phyloP scores from a whole-genome alignment of 495 filamentous ascomycete genomes.

The Podospora pseudoanserina region DNA sequence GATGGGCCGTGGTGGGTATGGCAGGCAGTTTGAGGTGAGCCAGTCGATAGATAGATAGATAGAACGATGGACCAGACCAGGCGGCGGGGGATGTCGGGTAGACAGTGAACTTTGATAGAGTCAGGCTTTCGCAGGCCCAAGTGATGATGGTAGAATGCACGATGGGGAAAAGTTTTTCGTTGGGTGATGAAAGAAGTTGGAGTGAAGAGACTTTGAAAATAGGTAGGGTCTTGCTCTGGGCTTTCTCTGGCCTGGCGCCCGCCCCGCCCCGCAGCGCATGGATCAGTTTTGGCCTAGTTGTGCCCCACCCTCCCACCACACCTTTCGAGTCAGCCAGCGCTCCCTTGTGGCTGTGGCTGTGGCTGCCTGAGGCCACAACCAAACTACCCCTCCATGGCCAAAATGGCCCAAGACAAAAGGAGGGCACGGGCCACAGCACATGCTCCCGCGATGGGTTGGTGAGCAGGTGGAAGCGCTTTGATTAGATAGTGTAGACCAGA shows the following conservation, averaged over 20 bases:
- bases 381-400: not conserved
- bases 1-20: no score
- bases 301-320: not conserved
- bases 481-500: not conserved
- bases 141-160: not conserved
- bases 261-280: not conserved
- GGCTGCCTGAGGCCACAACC: slow-evolving; percentile 2
- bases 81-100: slow-evolving; percentile 16
- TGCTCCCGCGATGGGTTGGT: slow-evolving; percentile 3
- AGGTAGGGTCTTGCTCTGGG: slow-evolving; percentile 16
- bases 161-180: slow-evolving; percentile 24
- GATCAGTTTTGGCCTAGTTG: not conserved
- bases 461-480: not conserved
- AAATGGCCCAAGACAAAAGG: not conserved
- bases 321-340: not conserved
- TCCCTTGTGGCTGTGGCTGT: not conserved
- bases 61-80: slow-evolving; percentile 32
- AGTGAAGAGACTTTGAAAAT: slow-evolving; percentile 31
- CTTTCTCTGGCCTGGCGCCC: not conserved
- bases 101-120: not conserved
- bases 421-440: not conserved
- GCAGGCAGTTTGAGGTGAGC: no score
- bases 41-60: not conserved
- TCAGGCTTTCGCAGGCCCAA: not conserved
- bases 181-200: slow-evolving; percentile 39